phyloP scores from a whole-genome alignment of 306 rosid species.

The Citrullus colocynthis region DNA sequence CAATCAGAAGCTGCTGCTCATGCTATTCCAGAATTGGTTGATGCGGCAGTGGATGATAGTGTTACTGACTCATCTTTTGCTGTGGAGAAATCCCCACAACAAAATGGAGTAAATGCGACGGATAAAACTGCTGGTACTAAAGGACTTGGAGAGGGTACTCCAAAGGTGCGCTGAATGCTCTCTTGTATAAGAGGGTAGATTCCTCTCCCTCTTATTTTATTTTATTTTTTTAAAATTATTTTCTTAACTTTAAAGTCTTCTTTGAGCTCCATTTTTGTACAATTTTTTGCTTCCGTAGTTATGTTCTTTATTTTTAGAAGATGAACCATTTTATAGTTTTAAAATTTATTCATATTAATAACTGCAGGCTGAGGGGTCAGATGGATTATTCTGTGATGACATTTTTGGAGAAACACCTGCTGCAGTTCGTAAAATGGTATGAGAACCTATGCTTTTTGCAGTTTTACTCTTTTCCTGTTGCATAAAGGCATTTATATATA shows the following conservation, averaged over 20 bases:
- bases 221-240: neutral
- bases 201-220: neutral
- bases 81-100: slow-evolving; percentile 57
- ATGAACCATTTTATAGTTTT: neutral
- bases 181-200: slow-evolving; percentile 1
- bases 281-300: neutral
- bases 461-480: neutral
- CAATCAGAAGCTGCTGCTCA: slow-evolving; percentile 15
- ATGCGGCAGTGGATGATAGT: slow-evolving; percentile 23
- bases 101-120: slow-evolving; percentile 40
- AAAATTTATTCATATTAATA: neutral
- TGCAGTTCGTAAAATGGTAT: slow-evolving; percentile 66
- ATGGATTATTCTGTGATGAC: slow-evolving; percentile 68
- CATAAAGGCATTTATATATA: neutral
- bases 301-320: neutral
- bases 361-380: slow-evolving; percentile 78
- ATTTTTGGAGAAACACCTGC: slow-evolving; percentile 99
- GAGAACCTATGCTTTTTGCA: slow-evolving; percentile 12
- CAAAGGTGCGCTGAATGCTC: slow-evolving; percentile 47
- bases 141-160: slow-evolving; percentile 85
- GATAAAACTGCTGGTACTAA: slow-evolving; percentile 27
- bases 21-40: slow-evolving; percentile 28
- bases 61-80: slow-evolving; percentile 39
- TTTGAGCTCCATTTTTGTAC: neutral
- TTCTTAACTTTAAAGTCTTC: neutral